These are phyloP conservation scores for Trichophyton mentagrophytes DNA, from an alignment of 2,329 filamentous ascomycete species.

Conservation along the genomic window DNA sequence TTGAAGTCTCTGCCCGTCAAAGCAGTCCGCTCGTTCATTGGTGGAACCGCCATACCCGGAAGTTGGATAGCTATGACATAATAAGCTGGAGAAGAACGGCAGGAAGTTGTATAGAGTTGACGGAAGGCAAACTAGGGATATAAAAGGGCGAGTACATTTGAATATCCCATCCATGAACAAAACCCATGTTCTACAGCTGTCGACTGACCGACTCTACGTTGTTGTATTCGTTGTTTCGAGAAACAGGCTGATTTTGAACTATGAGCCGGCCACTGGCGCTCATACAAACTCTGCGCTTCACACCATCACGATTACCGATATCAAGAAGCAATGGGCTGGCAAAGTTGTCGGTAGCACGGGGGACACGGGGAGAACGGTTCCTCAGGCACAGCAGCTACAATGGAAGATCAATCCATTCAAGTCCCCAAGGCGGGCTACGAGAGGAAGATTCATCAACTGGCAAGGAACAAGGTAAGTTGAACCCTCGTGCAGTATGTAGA, in stretches of 20 bases:
- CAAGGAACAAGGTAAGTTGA: not conserved
- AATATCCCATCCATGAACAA: not conserved
- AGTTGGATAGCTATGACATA: conserved; percentile 1
- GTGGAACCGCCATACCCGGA: not conserved
- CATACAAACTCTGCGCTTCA: not conserved
- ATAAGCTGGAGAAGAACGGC: not conserved
- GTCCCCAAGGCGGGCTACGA: not conserved
- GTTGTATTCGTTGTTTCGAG: not conserved
- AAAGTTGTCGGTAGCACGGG: not conserved
- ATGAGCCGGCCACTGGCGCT: not conserved
- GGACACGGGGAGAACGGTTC: too few species aligned
- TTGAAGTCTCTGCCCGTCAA: too few species aligned
- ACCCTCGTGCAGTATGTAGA: not conserved
- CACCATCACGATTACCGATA: not conserved
- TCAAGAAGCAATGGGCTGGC: not conserved
- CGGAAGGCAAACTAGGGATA: not conserved
- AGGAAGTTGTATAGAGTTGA: not conserved
- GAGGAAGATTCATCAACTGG: not conserved
- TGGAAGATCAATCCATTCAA: not conserved
- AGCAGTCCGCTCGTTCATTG: not conserved
- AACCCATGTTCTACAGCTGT: not conserved
- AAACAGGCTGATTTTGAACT: not conserved
- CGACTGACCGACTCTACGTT: not conserved
- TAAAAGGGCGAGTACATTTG: not conserved
- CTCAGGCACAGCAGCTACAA: too few species aligned